Evolutionary conservation across 176 grass and related monocot genomes (phyloP).

Genomic region (Secale cereale): DNA sequence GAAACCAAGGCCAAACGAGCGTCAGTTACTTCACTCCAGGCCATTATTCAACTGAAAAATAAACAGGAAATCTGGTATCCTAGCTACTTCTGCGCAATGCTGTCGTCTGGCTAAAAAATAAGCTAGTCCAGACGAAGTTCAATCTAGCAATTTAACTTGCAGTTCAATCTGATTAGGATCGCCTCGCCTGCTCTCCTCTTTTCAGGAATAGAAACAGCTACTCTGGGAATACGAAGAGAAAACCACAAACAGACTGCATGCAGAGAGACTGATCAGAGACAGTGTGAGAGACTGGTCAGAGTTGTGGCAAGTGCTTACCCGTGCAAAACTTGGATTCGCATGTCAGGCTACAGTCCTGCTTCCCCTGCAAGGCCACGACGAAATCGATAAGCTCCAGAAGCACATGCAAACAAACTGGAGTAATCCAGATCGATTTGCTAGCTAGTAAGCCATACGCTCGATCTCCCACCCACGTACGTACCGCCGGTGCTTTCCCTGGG

Average conservation of each 20-base stretch:
- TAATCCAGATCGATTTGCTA: background rate
- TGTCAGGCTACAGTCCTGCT: constrained; percentile 63
- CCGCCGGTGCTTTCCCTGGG: constrained; percentile 26
- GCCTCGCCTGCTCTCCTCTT: background rate
- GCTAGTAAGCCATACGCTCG: background rate
- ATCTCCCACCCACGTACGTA: constrained; percentile 7
- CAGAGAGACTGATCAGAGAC: background rate
- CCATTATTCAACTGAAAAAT: background rate
- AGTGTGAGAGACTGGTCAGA: too few species aligned
- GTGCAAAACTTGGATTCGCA: constrained; percentile 66
- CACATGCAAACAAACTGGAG: background rate
- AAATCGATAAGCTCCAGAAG: background rate
- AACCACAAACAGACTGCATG: background rate
- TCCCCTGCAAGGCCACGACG: constrained; percentile 32
- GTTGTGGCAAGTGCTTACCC: constrained; percentile 26
- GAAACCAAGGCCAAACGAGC: background rate
- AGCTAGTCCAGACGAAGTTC: too few species aligned
- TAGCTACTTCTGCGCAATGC: background rate
- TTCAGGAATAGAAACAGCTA: background rate
- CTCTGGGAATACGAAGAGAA: background rate
- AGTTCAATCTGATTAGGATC: background rate
- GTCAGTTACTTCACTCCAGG: background rate
- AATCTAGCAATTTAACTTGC: too few species aligned
- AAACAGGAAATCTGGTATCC: background rate
- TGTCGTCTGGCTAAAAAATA: background rate